Evolutionary conservation across 352 stramenopile species (phyloP).

Genomic region (Phytophthora hibernalis): DNA sequence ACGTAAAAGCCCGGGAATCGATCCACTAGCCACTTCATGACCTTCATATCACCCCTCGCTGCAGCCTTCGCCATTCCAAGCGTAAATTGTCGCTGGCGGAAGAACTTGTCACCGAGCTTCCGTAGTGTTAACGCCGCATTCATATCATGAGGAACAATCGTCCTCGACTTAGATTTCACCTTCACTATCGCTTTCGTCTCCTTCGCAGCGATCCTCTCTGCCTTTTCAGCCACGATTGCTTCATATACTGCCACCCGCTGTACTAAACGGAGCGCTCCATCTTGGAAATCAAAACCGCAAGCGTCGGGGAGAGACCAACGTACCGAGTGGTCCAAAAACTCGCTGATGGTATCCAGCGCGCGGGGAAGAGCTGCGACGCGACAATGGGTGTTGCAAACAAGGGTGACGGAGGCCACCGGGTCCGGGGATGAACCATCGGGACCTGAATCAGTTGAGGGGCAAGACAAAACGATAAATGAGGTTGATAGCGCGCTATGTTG

Average conservation of each 20-base stretch:
- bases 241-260: constrained; percentile 35
- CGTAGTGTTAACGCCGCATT: constrained; percentile 20
- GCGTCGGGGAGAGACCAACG: constrained; percentile 39
- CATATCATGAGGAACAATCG: constrained; percentile 9
- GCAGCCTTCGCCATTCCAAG: constrained; percentile 37
- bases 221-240: constrained; percentile 18
- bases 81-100: constrained; percentile 37
- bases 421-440: constrained; percentile 33
- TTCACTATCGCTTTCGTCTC: constrained; percentile 9
- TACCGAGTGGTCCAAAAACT: constrained; percentile 40
- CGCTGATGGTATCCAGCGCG: constrained; percentile 40
- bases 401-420: constrained; percentile 25
- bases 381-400: constrained; percentile 30
- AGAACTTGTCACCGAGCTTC: constrained; percentile 33
- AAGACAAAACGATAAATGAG: constrained; percentile 29
- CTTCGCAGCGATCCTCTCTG: constrained; percentile 19
- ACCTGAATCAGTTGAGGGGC: constrained; percentile 14
- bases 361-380: constrained; percentile 35
- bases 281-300: constrained; percentile 33
- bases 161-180: constrained; percentile 15
- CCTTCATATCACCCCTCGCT: constrained; percentile 32
- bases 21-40: constrained; percentile 40
- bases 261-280: constrained; percentile 31
- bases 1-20: constrained; percentile 42
- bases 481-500: constrained; percentile 17